Percentiles rank a stretch among this genome's conserved stretches.
Evolutionary conservation across 768 basidiomycete species (phyloP).

Genomic region (Candolleomyces eurysporus): DNA sequence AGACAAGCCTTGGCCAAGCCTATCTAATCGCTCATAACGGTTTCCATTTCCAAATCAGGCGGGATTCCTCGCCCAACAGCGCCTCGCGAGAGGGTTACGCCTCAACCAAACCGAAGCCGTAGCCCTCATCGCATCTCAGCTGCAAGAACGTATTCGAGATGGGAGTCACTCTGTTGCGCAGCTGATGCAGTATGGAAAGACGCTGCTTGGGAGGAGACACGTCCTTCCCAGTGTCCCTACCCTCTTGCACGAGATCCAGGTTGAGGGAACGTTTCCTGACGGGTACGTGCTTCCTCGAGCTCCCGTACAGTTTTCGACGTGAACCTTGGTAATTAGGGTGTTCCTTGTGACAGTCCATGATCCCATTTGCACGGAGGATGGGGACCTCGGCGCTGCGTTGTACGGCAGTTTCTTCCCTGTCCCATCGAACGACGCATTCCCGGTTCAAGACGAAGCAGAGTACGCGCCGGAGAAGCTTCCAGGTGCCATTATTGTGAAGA

Average conservation of each 20-base stretch:
- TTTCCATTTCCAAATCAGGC: conserved; percentile 40
- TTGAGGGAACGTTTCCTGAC: conserved; percentile 89
- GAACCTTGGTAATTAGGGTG: conserved; percentile 42
- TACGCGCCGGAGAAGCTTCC: conserved; percentile 59
- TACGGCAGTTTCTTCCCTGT: conserved; percentile 92
- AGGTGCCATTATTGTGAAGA: conserved; percentile 71
- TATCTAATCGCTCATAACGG: neutral
- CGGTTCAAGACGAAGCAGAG: conserved; percentile 43
- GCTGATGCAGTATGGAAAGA: conserved; percentile 93
- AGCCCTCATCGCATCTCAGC: conserved; percentile 86
- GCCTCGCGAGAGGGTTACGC: conserved; percentile 87
- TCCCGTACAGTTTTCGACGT: conserved; percentile 3
- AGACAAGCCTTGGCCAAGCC: too few relatives aligned
- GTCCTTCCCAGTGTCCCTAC: conserved; percentile 79
- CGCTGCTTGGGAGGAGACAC: conserved; percentile 82
- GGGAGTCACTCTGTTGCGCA: conserved; percentile 81
- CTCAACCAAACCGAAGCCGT: conserved; percentile 88
- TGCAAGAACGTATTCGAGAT: conserved; percentile 95
- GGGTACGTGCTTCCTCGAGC: conserved; percentile 47
- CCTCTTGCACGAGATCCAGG: conserved; percentile 84
- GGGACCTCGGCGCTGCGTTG: conserved; percentile 80
- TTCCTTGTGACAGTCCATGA: conserved; percentile 98
- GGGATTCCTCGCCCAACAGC: conserved; percentile 89
- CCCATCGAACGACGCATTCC: conserved; percentile 67
- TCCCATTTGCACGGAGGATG: conserved; percentile 83